Evolutionary conservation across 768 basidiomycete species (phyloP).

Genomic region (Coprinopsis marcescibilis): DNA sequence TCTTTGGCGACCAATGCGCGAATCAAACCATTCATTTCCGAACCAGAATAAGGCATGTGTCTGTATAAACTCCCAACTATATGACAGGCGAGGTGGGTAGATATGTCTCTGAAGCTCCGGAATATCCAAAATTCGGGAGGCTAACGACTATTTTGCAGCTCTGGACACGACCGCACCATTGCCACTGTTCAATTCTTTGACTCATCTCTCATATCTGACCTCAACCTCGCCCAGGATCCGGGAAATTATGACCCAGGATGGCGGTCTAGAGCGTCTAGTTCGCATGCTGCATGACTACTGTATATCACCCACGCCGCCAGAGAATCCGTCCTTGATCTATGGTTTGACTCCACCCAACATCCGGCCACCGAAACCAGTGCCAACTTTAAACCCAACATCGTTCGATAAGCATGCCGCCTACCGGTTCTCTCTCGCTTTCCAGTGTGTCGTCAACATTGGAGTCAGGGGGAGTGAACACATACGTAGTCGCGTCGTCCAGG

Average conservation of each 20-base stretch:
- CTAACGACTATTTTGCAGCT: conserved; percentile 24
- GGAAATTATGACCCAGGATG: conserved; percentile 97
- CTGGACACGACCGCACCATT: conserved; percentile 47
- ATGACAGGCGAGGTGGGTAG: conserved; percentile 83
- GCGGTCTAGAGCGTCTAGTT: conserved; percentile 93
- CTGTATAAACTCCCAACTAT: conserved; percentile 89
- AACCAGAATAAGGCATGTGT: conserved; percentile 93
- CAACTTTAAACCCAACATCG: conserved; percentile 59
- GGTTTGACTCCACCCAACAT: conserved; percentile 66
- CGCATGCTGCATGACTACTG: conserved; percentile 88
- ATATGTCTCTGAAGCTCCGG: background rate
- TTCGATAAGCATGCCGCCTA: conserved; percentile 85
- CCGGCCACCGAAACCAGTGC: conserved; percentile 47
- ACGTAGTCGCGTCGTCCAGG: conserved; percentile 87
- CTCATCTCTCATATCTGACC: conserved; percentile 93
- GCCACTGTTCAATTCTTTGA: conserved; percentile 77
- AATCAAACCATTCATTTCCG: conserved; percentile 93
- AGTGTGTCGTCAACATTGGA: conserved; percentile 96
- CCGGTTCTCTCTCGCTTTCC: conserved; percentile 89
- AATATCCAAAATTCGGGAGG: background rate
- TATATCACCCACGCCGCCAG: conserved; percentile 74
- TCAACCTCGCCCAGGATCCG: conserved; percentile 96
- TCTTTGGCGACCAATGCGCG: conserved; percentile 56
- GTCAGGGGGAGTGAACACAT: conserved; percentile 93
- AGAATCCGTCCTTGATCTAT: conserved; percentile 70